These are phyloP conservation scores for Pulveroboletus sp. DNA, from an alignment of 768 basidiomycete genomes.

Conservation along the genomic window DNA sequence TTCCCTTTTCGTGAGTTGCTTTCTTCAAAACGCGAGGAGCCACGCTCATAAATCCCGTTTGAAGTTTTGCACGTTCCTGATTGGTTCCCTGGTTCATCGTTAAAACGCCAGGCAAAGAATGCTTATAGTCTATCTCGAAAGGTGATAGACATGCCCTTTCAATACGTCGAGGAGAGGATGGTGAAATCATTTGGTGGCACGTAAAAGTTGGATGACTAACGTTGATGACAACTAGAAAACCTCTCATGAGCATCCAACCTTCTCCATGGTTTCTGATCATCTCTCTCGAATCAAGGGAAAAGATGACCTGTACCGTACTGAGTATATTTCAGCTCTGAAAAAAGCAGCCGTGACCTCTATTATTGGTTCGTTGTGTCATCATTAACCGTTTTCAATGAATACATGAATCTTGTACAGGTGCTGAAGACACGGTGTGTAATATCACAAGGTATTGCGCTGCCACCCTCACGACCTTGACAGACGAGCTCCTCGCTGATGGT, in stretches of 20 bases:
- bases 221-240: neutral
- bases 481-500: conserved; percentile 1
- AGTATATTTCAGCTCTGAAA: conserved; percentile 3
- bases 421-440: conserved; percentile 3
- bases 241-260: neutral
- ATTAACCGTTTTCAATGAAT: neutral
- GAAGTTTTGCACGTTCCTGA: conserved; percentile 23
- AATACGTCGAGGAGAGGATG: conserved; percentile 2
- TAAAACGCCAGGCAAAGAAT: neutral
- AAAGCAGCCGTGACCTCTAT: neutral
- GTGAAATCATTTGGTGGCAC: neutral
- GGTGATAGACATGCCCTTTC: conserved; percentile 2
- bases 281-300: neutral
- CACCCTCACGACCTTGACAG: neutral
- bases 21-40: neutral
- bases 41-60: neutral
- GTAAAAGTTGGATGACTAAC: neutral
- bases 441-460: neutral
- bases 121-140: neutral
- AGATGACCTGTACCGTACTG: neutral
- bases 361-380: neutral
- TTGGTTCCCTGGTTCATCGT: conserved; percentile 16
- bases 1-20: conserved; percentile 8
- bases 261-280: conserved; percentile 5
- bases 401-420: neutral